Conservation (phyloP, 805 yeast genomes). For the Candida qinlingensis region DNA sequence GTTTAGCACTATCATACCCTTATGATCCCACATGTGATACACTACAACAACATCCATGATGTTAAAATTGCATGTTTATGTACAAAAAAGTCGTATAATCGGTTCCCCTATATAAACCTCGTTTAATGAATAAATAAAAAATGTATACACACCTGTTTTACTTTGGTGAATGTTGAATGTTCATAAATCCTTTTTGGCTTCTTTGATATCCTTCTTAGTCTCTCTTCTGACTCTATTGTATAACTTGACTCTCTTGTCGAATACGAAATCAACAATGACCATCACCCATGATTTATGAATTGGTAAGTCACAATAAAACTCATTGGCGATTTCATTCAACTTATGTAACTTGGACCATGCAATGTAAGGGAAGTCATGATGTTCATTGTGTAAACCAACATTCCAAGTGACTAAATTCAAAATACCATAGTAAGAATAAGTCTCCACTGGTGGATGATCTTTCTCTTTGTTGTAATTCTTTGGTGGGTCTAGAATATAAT, state of each 20-base stretch:
- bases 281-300: slow-evolving; percentile 72
- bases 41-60: too few relatives aligned
- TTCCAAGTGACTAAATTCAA: slow-evolving; percentile 81
- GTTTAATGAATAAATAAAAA: too few relatives aligned
- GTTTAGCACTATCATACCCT: too few relatives aligned
- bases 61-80: too few relatives aligned
- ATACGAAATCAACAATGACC: slow-evolving; percentile 67
- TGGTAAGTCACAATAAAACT: slow-evolving; percentile 80
- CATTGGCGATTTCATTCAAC: slow-evolving; percentile 62
- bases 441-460: slow-evolving; percentile 62
- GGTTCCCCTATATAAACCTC: too few relatives aligned
- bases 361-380: slow-evolving; percentile 90
- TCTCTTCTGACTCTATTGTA: slow-evolving; percentile 79
- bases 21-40: too few relatives aligned
- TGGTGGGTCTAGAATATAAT: slow-evolving; percentile 66
- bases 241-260: slow-evolving; percentile 60
- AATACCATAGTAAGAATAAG: slow-evolving; percentile 83
- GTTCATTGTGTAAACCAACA: slow-evolving; percentile 92
- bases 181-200: neutral
- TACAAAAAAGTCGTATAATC: too few relatives aligned
- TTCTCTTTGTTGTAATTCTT: slow-evolving; percentile 21
- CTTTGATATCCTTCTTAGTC: slow-evolving; percentile 7
- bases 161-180: too few relatives aligned
- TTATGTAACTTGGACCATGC: slow-evolving; percentile 81
- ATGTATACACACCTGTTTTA: too few relatives aligned